phyloP scores from a whole-genome alignment of 352 stramenopile species.

The Globisporangium recalcitrans region DNA sequence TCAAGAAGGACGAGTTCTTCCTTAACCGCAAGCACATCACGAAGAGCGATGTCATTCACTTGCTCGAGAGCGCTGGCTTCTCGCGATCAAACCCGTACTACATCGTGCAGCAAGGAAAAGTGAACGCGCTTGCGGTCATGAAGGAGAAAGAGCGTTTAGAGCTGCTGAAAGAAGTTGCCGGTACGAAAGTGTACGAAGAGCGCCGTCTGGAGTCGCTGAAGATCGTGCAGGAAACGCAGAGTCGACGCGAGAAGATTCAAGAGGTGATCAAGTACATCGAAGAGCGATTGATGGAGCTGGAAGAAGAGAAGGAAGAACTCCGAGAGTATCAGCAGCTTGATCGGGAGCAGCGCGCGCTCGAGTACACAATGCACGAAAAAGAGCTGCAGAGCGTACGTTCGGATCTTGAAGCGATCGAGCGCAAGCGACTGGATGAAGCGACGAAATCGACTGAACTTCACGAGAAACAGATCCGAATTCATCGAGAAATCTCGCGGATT shows the following conservation, averaged over 20 bases:
- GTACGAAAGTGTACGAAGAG: slow-evolving; percentile 99
- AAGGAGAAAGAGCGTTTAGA: slow-evolving; percentile 95
- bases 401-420: slow-evolving; percentile 70
- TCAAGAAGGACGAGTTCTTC: slow-evolving; percentile 99
- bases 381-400: slow-evolving; percentile 60
- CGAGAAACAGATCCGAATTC: slow-evolving; percentile 59
- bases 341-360: slow-evolving; percentile 91
- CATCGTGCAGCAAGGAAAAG: slow-evolving; percentile 99
- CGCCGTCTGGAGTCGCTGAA: slow-evolving; percentile 94
- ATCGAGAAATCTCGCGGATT: slow-evolving; percentile 44
- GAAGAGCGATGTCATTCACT: slow-evolving; percentile 96
- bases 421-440: slow-evolving; percentile 51
- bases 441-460: slow-evolving; percentile 49
- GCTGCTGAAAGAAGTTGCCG: slow-evolving; percentile 98
- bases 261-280: slow-evolving; percentile 95
- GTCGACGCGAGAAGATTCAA: slow-evolving; percentile 94
- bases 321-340: slow-evolving; percentile 94
- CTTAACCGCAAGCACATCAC: slow-evolving; percentile 98
- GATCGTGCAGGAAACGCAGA: slow-evolving; percentile 96
- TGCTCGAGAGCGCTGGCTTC: slow-evolving; percentile 99
- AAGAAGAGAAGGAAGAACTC: slow-evolving; percentile 98
- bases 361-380: slow-evolving; percentile 96
- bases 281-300: slow-evolving; percentile 90
- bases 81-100: slow-evolving; percentile 99
- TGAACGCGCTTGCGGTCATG: slow-evolving; percentile 98